Percentiles rank a stretch among this genome's conserved stretches.
Conservation (phyloP, 164 flowering plant species). For the Magnolia officinalis region DNA sequence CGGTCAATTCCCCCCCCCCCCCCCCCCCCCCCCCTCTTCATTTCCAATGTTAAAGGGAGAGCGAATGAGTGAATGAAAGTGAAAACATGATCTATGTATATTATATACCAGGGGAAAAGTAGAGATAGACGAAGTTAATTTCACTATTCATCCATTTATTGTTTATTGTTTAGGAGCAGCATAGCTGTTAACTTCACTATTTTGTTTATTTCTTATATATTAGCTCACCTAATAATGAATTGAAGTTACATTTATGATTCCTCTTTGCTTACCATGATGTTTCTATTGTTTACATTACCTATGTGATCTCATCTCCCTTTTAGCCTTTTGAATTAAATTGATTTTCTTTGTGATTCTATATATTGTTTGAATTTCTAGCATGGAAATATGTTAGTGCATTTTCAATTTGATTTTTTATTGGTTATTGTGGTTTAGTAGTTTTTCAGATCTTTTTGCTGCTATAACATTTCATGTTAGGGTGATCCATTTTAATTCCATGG, state of each 20-base stretch:
- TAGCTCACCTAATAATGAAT: neutral
- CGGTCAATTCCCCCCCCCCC: no score
- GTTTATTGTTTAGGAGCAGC: no score
- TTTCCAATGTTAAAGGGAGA: no score
- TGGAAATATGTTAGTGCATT: neutral
- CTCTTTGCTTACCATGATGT: no score
- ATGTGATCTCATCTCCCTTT: neutral
- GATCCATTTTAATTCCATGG: slow-evolving; percentile 9
- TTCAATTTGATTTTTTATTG: neutral
- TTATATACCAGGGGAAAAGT: no score
- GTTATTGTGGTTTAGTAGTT: neutral
- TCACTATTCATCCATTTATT: no score
- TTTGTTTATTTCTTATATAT: neutral
- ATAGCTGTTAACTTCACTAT: neutral
- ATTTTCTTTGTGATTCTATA: neutral
- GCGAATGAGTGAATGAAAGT: no score
- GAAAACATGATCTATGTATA: no score
- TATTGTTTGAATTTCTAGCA: neutral
- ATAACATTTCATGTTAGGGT: neutral
- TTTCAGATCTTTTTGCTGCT: neutral
- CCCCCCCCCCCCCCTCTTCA: no score
- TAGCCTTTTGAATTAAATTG: neutral
- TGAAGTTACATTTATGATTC: neutral
- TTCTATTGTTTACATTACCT: no score
- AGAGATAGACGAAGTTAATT: no score